Percentiles rank a stretch among this genome's conserved stretches.
phyloP scores from a whole-genome alignment of 345 rosid species.

The Syzygium oleosum region DNA sequence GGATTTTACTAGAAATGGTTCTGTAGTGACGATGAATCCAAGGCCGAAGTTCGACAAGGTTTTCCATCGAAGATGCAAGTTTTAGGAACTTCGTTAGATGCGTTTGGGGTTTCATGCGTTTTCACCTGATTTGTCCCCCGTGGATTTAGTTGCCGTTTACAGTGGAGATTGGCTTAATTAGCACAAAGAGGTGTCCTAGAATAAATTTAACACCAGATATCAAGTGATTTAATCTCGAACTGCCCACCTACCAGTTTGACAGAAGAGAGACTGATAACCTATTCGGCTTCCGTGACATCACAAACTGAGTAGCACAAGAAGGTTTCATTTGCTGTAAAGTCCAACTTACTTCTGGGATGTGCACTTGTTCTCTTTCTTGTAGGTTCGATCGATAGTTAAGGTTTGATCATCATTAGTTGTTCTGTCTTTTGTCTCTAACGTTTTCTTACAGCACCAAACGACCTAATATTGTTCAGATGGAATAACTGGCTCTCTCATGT shows the following conservation, averaged over 20 bases:
- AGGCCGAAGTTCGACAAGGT: not conserved
- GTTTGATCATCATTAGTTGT: not conserved
- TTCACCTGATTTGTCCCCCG: not conserved
- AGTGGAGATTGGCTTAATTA: not conserved
- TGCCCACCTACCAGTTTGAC: not conserved
- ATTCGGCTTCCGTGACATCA: not conserved
- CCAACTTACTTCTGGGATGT: not conserved
- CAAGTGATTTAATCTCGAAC: not conserved
- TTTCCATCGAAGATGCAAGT: not conserved
- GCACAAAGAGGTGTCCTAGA: not conserved
- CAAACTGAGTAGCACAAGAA: not conserved
- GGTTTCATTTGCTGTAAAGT: not conserved
- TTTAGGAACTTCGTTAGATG: not conserved
- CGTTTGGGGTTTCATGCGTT: not conserved
- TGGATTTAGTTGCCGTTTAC: not conserved
- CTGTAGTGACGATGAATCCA: not conserved
- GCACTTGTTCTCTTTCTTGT: not conserved
- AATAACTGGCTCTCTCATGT: not conserved
- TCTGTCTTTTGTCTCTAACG: too few relatives aligned
- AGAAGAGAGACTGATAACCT: not conserved
- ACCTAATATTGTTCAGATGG: not conserved
- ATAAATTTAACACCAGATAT: not conserved
- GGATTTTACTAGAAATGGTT: not conserved
- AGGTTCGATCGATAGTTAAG: not conserved
- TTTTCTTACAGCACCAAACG: not conserved